Base-by-base conservation (phyloP, 352 stramenopile species). In the Phytophthora pistaciae region DNA sequence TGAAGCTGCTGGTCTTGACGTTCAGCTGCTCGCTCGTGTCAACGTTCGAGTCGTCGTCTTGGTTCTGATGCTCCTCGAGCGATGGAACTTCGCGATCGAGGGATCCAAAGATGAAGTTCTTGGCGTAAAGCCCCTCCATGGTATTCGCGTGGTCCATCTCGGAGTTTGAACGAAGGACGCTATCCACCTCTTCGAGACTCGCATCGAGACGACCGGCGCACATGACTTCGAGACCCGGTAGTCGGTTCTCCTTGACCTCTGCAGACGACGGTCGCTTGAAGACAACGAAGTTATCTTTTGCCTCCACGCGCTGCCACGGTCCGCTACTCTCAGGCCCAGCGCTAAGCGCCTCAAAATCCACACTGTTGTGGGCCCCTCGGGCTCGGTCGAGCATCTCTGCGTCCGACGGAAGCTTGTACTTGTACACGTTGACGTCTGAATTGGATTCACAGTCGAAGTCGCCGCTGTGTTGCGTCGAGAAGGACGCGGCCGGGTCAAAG, bases 1-100 rank as follows among this genome's bases (percentile, higher is more conserved):
- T 55, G 27, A 79, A 79, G 42, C 68, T 77, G 59, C 42, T 68
- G 49, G 72, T 79, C 48, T 79, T 79, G 13, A 71, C 64, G 14
- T 38, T 59, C 23, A 78, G 60, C 5, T 79, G 67, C 14, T 64
- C 66, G 5, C 36, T 64, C 3, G 27, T 7, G 25, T 55, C n/a
- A 8, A 14, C 29, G 9, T 36, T 20, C 10, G 50, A 10, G 3
- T 60, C 18, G 1, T 78, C 56, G 11, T 56, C 56, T 31, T 61
- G 27, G 31, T 59, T 50, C 8, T 68, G n/a, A 5, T 27, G 18
- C 6, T 58, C 21, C 7, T 67, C 33, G 4, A 36, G 2, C 14
- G 27, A 6, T 6, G 53, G 48, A 2, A 74, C 23, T 5, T 68
- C 59, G 5, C 70, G 72, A 20, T 73, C 70, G 18, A 74, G 50